Evolutionary conservation across 352 stramenopile genomes (phyloP), one percentile per base, ranked within the genome.

Genomic region (Salisapilia sapeloensis): DNA sequence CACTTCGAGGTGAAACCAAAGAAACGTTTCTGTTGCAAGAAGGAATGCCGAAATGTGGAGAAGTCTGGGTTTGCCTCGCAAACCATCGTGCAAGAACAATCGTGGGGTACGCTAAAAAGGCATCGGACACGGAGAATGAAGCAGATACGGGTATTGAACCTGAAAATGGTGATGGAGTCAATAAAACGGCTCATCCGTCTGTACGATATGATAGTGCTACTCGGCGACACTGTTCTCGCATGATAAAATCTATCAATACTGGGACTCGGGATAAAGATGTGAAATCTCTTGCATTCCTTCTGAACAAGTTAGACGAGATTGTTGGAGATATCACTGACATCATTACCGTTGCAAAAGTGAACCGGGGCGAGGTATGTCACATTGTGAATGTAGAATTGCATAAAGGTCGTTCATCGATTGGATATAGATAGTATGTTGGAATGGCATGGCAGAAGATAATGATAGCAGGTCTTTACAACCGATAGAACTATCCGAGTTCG

Each of bases 341-440:
- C 24, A 71, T 85, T 39, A 82, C 70, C 0, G 59, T 85, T 18
- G 50, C 71, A 23, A 79, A 80, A 23, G 70, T 85, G 34, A 76
- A 60, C 6, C 56, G 65, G 5, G 65, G 65, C 13, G 70, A 85
- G 60, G 60, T 69, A 50, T 20, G 20, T 17, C 14, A 5, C 10
- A 20, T 17, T 11, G 9, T 18, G 1, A 15, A 26, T 18, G 3
- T 6, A 3, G 4, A 36, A 6, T 26, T 5, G 31, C 14, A 25
- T 36, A 6, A 6, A 25, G 31, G 23, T 17, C n/a, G 6, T 13
- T 5, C 24, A 28, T 12, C 24, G 24, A 13, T 28, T 28, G 24
- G 24, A 28, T 28, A 26, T 29, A 76, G 63, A 82, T 85, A 32
- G 70, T 52, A 19, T 81, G 56, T 35, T 79, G 64, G 56, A 61